These are phyloP conservation scores for Blastobotrys apis DNA, from an alignment of 1,139 yeast genomes.

Conservation along the genomic window DNA sequence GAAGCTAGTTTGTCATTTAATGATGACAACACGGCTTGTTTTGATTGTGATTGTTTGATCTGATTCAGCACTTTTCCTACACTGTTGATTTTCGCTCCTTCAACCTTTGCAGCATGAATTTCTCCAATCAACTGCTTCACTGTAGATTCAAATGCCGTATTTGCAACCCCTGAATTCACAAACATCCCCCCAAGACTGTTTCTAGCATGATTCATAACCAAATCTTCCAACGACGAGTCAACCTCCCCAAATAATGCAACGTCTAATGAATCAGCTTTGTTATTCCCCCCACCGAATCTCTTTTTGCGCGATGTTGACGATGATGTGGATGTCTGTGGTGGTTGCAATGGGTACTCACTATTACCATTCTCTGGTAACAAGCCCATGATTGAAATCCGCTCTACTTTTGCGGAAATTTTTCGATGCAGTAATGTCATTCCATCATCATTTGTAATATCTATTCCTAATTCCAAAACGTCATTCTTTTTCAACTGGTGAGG, in stretches of 20 bases:
- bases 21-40: constrained; percentile 18
- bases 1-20: constrained; percentile 21
- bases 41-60: constrained; percentile 25
- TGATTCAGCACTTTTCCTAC: constrained; percentile 39
- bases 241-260: constrained; percentile 79
- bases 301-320: neutral
- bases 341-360: no score
- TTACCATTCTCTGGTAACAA: constrained; percentile 23
- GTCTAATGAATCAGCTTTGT: constrained; percentile 45
- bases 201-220: constrained; percentile 52
- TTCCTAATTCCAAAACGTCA: constrained; percentile 83
- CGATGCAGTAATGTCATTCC: constrained; percentile 59
- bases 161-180: constrained; percentile 56
- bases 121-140: constrained; percentile 46
- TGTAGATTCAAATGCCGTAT: constrained; percentile 49
- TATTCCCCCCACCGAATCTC: constrained; percentile 1
- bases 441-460: constrained; percentile 73
- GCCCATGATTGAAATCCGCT: constrained; percentile 61
- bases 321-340: no score
- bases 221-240: constrained; percentile 57
- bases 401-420: constrained; percentile 77
- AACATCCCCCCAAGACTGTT: constrained; percentile 58
- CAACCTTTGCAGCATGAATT: constrained; percentile 44
- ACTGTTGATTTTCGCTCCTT: constrained; percentile 43
- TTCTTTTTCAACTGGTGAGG: constrained; percentile 62